Evolutionary conservation across 208 protist genomes (phyloP).

Genomic region (Leishmania arabica): DNA sequence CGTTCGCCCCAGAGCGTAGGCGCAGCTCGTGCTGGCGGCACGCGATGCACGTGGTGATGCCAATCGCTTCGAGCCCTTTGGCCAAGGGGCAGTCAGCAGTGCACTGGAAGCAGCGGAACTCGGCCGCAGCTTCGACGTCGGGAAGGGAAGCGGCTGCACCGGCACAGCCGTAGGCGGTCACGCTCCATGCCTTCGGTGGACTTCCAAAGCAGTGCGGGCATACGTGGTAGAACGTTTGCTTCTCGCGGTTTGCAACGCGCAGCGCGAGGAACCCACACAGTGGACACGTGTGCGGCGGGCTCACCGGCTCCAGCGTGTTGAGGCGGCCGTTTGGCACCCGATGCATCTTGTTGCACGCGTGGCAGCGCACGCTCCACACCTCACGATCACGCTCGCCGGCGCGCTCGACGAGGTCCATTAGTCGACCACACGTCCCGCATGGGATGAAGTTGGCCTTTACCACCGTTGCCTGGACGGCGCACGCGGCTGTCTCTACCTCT

Average conservation of each 20-base stretch:
- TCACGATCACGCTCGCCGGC: constrained; percentile 46
- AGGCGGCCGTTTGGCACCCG: constrained; percentile 63
- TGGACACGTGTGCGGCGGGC: constrained; percentile 49
- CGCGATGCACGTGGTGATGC: constrained; percentile 64
- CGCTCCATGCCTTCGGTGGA: constrained; percentile 36
- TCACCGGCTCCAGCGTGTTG: constrained; percentile 44
- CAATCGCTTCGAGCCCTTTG: constrained; percentile 56
- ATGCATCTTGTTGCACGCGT: constrained; percentile 38
- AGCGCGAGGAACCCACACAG: constrained; percentile 74
- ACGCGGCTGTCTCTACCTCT: not conserved
- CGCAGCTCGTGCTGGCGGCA: constrained; percentile 74
- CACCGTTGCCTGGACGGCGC: constrained; percentile 24
- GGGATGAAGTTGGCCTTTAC: constrained; percentile 28
- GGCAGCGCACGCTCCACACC: constrained; percentile 52
- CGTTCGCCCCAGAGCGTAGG: constrained; percentile 41
- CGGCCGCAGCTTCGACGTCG: constrained; percentile 44
- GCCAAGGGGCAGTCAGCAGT: constrained; percentile 75
- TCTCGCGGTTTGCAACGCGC: constrained; percentile 65
- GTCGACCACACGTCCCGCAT: constrained; percentile 53
- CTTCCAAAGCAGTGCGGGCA: constrained; percentile 82
- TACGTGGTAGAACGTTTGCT: constrained; percentile 71
- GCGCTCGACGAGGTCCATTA: constrained; percentile 66
- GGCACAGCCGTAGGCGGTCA: not conserved
- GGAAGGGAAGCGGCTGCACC: constrained; percentile 2
- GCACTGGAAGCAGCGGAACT: constrained; percentile 91